Percentiles rank a stretch among this genome's conserved stretches.
phyloP scores from a whole-genome alignment of 345 rosid genomes.

The Lumnitzera littorea region DNA sequence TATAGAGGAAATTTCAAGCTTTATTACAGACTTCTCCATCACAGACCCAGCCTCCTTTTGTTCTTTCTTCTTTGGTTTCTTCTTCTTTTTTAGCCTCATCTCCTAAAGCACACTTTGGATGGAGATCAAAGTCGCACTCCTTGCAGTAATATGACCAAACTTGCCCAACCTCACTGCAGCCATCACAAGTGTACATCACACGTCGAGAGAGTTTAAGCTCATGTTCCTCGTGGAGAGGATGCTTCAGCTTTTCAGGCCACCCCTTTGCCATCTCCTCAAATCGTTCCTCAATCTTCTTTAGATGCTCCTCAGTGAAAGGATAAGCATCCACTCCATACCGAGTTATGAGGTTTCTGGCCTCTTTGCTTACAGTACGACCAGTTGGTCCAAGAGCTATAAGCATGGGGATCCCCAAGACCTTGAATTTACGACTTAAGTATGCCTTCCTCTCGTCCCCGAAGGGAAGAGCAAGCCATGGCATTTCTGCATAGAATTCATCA shows the following conservation, averaged over 20 bases:
- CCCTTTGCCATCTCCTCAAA: slow-evolving; percentile 51
- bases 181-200: no score
- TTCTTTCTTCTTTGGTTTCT: no score
- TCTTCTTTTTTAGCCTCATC: no score
- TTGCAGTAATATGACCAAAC: slow-evolving; percentile 42
- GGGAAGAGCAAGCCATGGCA: slow-evolving; percentile 45
- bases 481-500: slow-evolving; percentile 18
- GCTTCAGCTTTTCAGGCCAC: slow-evolving; percentile 66
- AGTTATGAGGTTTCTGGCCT: slow-evolving; percentile 19
- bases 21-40: no score
- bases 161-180: slow-evolving; percentile 12
- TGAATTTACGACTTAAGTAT: slow-evolving; percentile 24
- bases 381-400: slow-evolving; percentile 30
- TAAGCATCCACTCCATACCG: slow-evolving; percentile 30
- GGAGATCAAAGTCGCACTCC: slow-evolving; percentile 57
- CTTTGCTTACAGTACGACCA: slow-evolving; percentile 24
- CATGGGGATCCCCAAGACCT: slow-evolving; percentile 28
- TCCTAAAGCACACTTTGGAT: slow-evolving; percentile 25
- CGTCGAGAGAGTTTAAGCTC: slow-evolving; percentile 10
- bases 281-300: slow-evolving; percentile 18
- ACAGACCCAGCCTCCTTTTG: no score
- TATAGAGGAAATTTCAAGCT: no score
- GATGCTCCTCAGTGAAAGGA: slow-evolving; percentile 29
- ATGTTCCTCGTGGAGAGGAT: slow-evolving; percentile 54
- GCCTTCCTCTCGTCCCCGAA: slow-evolving; percentile 28